Percentiles rank a stretch among this genome's conserved stretches.
Evolutionary conservation across 768 basidiomycete species (phyloP).

Genomic region (Rhizopogon sp.): DNA sequence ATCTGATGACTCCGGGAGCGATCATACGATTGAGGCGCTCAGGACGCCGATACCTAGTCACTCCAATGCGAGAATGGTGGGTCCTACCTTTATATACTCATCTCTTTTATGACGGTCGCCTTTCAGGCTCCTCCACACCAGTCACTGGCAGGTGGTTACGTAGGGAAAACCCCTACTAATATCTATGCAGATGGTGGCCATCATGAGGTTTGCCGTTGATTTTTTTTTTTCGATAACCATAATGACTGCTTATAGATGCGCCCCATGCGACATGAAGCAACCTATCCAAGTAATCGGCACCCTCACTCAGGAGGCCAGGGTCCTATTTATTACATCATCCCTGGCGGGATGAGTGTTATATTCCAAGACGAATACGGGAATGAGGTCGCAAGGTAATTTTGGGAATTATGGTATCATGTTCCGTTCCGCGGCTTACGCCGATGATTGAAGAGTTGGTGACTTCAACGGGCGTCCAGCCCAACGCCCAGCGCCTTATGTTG

Average conservation of each 20-base stretch:
- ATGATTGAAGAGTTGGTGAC: conserved; percentile 43
- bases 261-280: conserved; percentile 21
- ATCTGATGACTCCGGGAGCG: conserved; percentile 20
- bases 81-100: neutral
- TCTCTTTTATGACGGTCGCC: conserved; percentile 9
- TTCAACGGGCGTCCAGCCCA: conserved; percentile 30
- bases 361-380: conserved; percentile 64
- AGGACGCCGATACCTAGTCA: conserved; percentile 17
- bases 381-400: conserved; percentile 53
- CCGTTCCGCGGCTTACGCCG: neutral
- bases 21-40: conserved; percentile 25
- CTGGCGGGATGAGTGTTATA: conserved; percentile 58
- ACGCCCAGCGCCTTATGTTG: conserved; percentile 41
- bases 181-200: conserved; percentile 21
- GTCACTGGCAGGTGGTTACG: neutral
- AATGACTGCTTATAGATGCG: conserved; percentile 10
- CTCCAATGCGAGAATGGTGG: conserved; percentile 22
- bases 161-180: conserved; percentile 21
- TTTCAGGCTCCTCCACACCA: conserved; percentile 11
- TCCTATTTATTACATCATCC: conserved; percentile 57
- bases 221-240: neutral
- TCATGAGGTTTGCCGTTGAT: conserved; percentile 15
- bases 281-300: conserved; percentile 17
- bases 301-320: conserved; percentile 17
- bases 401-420: neutral